phyloP scores from a whole-genome alignment of 1,284 basidiomycete genomes.

The Sanghuangporus sanghuang region DNA sequence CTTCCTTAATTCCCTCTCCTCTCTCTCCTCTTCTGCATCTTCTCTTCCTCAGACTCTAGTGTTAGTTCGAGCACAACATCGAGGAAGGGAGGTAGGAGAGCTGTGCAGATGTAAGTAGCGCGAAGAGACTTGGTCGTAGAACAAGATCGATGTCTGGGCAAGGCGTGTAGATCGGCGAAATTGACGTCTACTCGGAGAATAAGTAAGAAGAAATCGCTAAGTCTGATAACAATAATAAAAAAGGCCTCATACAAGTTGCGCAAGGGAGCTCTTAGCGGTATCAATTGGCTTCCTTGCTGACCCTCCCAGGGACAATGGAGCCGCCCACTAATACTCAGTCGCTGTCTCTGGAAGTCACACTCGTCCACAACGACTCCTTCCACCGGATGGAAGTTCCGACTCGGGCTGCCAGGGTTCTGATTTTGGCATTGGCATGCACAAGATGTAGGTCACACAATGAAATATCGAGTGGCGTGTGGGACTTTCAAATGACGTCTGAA shows the following conservation, averaged over 20 bases:
- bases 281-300: conserved; percentile 65
- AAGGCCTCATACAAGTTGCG: conserved; percentile 64
- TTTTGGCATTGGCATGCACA: no score
- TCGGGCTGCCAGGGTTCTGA: no score
- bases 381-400: no score
- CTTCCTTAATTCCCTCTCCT: conserved; percentile 26
- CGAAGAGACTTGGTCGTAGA: conserved; percentile 23
- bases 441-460: no score
- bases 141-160: conserved; percentile 38
- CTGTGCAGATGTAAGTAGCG: conserved; percentile 60
- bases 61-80: conserved; percentile 89
- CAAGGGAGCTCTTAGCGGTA: conserved; percentile 63
- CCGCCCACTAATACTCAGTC: conserved; percentile 94
- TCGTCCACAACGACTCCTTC: no score
- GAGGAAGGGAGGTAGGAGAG: conserved; percentile 69
- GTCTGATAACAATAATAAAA: background rate
- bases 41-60: conserved; percentile 51
- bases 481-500: background rate
- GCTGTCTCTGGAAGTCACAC: conserved; percentile 62
- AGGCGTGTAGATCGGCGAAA: conserved; percentile 54
- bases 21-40: conserved; percentile 29
- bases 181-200: conserved; percentile 41
- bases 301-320: conserved; percentile 91
- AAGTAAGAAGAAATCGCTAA: background rate
- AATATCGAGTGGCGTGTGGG: background rate